Evolutionary conservation across 352 stramenopile species (phyloP).

Genomic region (Bremia lactucae): DNA sequence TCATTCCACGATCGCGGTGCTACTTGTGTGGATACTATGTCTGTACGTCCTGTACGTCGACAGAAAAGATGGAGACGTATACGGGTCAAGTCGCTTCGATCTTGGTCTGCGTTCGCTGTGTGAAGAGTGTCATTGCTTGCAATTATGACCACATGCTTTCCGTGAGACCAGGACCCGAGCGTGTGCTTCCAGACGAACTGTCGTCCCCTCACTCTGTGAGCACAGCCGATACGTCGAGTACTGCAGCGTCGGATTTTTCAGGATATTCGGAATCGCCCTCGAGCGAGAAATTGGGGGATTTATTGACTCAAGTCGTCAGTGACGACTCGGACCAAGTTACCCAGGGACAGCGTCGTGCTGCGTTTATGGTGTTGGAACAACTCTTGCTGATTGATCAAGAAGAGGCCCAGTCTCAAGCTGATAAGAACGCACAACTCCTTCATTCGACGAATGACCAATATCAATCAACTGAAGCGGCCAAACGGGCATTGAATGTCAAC

Average conservation of each 20-base stretch:
- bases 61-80: slow-evolving; percentile 21
- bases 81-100: slow-evolving; percentile 19
- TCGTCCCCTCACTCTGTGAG: neutral
- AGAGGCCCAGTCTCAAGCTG: slow-evolving; percentile 3
- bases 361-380: slow-evolving; percentile 15
- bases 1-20: slow-evolving; percentile 12
- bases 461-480: neutral
- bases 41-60: slow-evolving; percentile 12
- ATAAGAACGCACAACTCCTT: slow-evolving; percentile 10
- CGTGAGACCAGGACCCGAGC: slow-evolving; percentile 5
- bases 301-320: slow-evolving; percentile 10
- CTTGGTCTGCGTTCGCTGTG: slow-evolving; percentile 17
- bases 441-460: neutral
- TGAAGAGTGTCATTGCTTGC: slow-evolving; percentile 10
- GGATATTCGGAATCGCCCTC: slow-evolving; percentile 1
- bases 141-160: slow-evolving; percentile 20
- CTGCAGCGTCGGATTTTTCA: neutral
- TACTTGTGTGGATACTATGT: slow-evolving; percentile 25
- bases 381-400: slow-evolving; percentile 9
- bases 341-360: slow-evolving; percentile 4
- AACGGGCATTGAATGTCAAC: slow-evolving; percentile 15
- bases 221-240: slow-evolving; percentile 1
- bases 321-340: neutral
- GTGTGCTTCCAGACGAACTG: slow-evolving; percentile 3
- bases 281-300: slow-evolving; percentile 9